phyloP scores from a whole-genome alignment of 2,329 filamentous ascomycete species.

The Mycosphaerelloides madeirae region DNA sequence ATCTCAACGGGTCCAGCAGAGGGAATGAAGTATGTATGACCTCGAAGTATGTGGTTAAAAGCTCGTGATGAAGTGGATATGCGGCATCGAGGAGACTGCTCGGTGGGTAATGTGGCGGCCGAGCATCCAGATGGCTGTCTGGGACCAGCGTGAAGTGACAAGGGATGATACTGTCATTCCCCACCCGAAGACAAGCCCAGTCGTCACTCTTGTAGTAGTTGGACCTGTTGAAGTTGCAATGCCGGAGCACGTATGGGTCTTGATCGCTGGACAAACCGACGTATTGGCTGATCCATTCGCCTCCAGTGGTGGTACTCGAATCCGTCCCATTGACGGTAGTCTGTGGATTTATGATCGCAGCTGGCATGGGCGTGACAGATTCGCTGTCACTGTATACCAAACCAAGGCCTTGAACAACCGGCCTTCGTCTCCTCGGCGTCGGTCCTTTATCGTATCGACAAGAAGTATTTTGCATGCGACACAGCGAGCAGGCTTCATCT shows the following conservation, averaged over 20 bases:
- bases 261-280: conserved; percentile 19
- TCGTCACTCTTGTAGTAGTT: conserved; percentile 19
- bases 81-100: conserved; percentile 17
- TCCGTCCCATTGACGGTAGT: neutral
- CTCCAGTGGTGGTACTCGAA: neutral
- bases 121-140: conserved; percentile 13
- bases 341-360: neutral
- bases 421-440: conserved; percentile 18
- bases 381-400: neutral
- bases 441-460: conserved; percentile 22
- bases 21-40: conserved; percentile 21
- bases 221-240: conserved; percentile 20
- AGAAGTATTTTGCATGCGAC: conserved; percentile 17
- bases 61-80: conserved; percentile 20
- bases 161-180: conserved; percentile 7
- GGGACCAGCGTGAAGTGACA: conserved; percentile 18
- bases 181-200: conserved; percentile 18
- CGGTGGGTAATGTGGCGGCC: conserved; percentile 17
- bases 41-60: conserved; percentile 22
- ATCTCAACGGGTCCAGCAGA: conserved; percentile 18
- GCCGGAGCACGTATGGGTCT: conserved; percentile 19
- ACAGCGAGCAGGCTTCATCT: conserved; percentile 19
- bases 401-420: neutral
- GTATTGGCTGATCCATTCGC: conserved; percentile 21
- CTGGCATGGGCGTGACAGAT: neutral